phyloP scores from a whole-genome alignment of 768 basidiomycete genomes.

The Gelatoporia subvermispora region DNA sequence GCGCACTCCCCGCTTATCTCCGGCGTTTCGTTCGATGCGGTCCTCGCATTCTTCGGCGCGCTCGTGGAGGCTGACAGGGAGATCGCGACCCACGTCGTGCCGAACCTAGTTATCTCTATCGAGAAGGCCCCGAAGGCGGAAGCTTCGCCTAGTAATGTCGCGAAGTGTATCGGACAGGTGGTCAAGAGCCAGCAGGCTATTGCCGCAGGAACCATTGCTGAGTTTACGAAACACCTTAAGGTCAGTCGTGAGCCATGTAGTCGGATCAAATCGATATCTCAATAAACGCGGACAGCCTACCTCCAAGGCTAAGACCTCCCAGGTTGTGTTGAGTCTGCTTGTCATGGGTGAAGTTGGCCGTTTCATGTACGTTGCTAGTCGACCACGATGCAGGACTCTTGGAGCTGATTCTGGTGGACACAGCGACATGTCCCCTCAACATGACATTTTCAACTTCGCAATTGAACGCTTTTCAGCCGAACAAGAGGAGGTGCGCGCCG shows the following conservation, averaged over 20 bases:
- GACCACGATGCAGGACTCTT: neutral
- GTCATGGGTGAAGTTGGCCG: slow-evolving; percentile 93
- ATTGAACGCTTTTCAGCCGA: slow-evolving; percentile 73
- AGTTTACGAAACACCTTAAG: slow-evolving; percentile 80
- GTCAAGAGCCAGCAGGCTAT: slow-evolving; percentile 65
- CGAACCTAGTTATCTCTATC: slow-evolving; percentile 60
- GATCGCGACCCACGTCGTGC: slow-evolving; percentile 79
- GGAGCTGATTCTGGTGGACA: neutral
- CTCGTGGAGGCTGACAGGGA: slow-evolving; percentile 80
- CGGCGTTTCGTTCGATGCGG: slow-evolving; percentile 72
- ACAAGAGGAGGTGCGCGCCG: slow-evolving; percentile 82
- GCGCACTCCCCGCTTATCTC: slow-evolving; percentile 78
- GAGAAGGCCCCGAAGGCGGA: slow-evolving; percentile 62
- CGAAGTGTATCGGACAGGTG: slow-evolving; percentile 81
- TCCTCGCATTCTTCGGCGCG: slow-evolving; percentile 77
- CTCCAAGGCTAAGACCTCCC: slow-evolving; percentile 60
- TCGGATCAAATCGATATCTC: slow-evolving; percentile 7
- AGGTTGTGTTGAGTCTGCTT: slow-evolving; percentile 78
- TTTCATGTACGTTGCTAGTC: slow-evolving; percentile 56
- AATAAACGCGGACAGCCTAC: slow-evolving; percentile 9
- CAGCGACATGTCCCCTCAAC: slow-evolving; percentile 84
- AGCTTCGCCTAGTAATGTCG: slow-evolving; percentile 62
- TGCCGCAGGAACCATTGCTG: slow-evolving; percentile 78
- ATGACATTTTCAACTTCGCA: slow-evolving; percentile 70
- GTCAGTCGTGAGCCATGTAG: slow-evolving; percentile 29